Base-by-base conservation (phyloP, 139 green algal genomes). In the Chloropicon primus region DNA sequence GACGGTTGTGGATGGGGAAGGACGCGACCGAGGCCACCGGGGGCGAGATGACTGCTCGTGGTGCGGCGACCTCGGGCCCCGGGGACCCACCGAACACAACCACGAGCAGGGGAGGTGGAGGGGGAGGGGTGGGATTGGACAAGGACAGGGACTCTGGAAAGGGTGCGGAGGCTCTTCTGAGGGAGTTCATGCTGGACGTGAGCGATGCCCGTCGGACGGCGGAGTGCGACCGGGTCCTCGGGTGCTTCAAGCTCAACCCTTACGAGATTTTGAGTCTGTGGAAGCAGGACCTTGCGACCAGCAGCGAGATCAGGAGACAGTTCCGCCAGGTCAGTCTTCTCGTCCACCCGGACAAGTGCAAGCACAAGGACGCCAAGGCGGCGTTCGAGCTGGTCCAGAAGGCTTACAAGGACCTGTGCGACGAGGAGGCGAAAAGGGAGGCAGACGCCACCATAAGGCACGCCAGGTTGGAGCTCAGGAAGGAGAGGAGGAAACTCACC, bases 191-290 rank as follows among this genome's bases (percentile, higher is more conserved):
- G 17, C 5, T 5, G 5, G 41, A 62, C 41, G 41, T 62, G 41
- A 62, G 41, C 17, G 41, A 62, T 17, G 41, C 41, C 10, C 5
- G 41, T 5, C 41, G 41, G 5, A 17, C 17, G 5, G 41, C 41
- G 41, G 41, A 62, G 72, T 75, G 26, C 26, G 24, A 53, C 79
- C 89, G 94, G 27, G 91, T 98, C 2, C 79, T 98, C 26, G 86
- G 84, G 53, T 89, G 91, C 1, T 98, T 98, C 87, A 97, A 97
- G 82, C 87, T 98, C 2, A 98, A 98, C 75, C 94, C 94, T 0
- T 98, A 90, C 83, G 94, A 98, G 82, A 88, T 96, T 76, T 82
- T 98, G 2, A 91, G 90, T 74, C 78, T 98, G 76, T 77, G 80
- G 0, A 96, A 96, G 73, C 89, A 94, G 26, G 41, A 62, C 41